Base-by-base conservation (phyloP, 176 grass and related monocot genomes). In the Musa schizocarpa region DNA sequence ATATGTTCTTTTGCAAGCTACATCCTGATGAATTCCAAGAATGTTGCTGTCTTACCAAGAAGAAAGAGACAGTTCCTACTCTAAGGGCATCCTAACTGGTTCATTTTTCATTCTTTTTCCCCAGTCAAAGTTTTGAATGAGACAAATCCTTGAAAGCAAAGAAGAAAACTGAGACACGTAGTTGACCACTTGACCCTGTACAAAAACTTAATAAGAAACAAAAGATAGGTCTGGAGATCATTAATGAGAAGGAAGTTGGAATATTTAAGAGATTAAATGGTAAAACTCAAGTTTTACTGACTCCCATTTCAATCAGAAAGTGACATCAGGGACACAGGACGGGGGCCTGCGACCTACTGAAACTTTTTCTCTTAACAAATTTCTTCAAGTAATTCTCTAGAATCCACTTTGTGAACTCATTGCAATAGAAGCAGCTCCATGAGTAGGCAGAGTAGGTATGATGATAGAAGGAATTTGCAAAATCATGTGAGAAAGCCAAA, bases 1-100 rank as follows among this genome's bases (percentile, higher is more conserved):
- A 9, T n/a, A 13, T n/a, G 78, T 76, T 82, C 81, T 84, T 82
- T 81, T 84, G 78, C 83, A 82, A 69, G 78, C 76, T 51, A 86
- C 72, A 24, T 82, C 81, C 63, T 63, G 29, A 81, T 74, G 4
- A 64, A 27, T 86, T 65, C 76, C 72, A 82, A 56, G 86, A 70
- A 70, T 70, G 13, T 86, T 83, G 53, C 83, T 84, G 62, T 86
- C 86, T 77, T 62, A 76, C 72, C 16, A 71, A 76, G 73, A 77
- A 70, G 68, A 83, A 86, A 84, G 82, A 68, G 86, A 86, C 78
- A 82, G 78, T 86, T 92, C 72, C 43, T 79, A 79, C 86, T 88
- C 72, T 78, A 84, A 76, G 72, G 17, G 72, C 69, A 52, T 81
- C 86, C 86, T 11, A 19, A 78, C 83, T 21, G 85, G 76, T 66